phyloP scores from a whole-genome alignment of 441 rosid species.

The Melastoma candidum region DNA sequence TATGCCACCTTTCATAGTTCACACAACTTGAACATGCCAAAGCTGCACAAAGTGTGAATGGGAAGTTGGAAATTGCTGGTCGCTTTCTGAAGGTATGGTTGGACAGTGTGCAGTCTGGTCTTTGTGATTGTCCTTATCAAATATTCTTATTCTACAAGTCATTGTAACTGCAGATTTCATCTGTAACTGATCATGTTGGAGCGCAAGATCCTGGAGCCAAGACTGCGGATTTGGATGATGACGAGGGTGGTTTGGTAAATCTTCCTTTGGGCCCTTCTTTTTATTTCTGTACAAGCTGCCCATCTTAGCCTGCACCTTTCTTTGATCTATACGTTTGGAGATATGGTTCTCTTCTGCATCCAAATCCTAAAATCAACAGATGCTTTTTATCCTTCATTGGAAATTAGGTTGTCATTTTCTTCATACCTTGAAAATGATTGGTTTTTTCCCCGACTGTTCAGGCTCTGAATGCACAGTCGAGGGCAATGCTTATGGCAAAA shows the following conservation, averaged over 20 bases:
- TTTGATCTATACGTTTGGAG: too few species aligned
- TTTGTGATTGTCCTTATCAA: neutral
- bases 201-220: slow-evolving; percentile 60
- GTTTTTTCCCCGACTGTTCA: slow-evolving; percentile 15
- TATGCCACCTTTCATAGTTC: slow-evolving; percentile 35
- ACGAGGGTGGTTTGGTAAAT: slow-evolving; percentile 88
- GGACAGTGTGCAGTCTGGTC: neutral
- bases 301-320: too few species aligned
- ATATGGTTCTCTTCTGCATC: too few species aligned
- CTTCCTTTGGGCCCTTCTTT: slow-evolving; percentile 2
- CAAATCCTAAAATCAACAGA: too few species aligned
- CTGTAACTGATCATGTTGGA: slow-evolving; percentile 81
- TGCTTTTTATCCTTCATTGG: too few species aligned
- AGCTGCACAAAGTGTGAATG: slow-evolving; percentile 80
- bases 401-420: too few species aligned
- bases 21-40: slow-evolving; percentile 83
- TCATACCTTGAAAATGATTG: neutral
- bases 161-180: slow-evolving; percentile 46
- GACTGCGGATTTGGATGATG: slow-evolving; percentile 93
- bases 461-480: slow-evolving; percentile 86
- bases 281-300: too few species aligned
- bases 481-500: slow-evolving; percentile 75
- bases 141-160: slow-evolving; percentile 1
- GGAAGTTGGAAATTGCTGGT: slow-evolving; percentile 87
- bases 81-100: slow-evolving; percentile 65